Evolutionary conservation across 352 stramenopile species (phyloP).

Genomic region (Globisporangium lucens): DNA sequence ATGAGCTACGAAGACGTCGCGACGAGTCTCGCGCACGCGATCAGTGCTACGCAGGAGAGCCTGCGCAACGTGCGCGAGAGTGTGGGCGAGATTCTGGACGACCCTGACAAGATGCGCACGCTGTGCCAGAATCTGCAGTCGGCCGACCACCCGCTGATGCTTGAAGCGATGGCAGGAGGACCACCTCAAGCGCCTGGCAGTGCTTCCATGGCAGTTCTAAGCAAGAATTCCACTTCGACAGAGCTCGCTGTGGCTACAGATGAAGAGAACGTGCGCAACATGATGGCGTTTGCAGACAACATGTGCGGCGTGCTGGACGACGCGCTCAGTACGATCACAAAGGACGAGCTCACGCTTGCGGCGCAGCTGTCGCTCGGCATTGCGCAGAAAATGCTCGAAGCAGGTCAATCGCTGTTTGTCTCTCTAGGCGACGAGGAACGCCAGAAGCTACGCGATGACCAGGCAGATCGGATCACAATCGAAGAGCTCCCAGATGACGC

Average conservation of each 20-base stretch:
- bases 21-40: constrained; percentile 40
- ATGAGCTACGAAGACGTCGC: constrained; percentile 59
- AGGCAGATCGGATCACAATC: constrained; percentile 61
- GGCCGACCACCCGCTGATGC: constrained; percentile 41
- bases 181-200: neutral
- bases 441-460: constrained; percentile 31
- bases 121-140: constrained; percentile 55
- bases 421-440: constrained; percentile 69
- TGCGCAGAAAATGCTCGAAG: constrained; percentile 67
- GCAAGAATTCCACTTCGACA: constrained; percentile 5
- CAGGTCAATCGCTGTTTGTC: constrained; percentile 63
- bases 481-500: constrained; percentile 56
- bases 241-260: constrained; percentile 30
- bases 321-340: constrained; percentile 65
- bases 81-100: constrained; percentile 53
- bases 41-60: constrained; percentile 58
- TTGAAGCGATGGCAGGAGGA: constrained; percentile 8
- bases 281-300: constrained; percentile 70
- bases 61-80: constrained; percentile 57
- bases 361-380: constrained; percentile 73
- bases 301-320: constrained; percentile 78
- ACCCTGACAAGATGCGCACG: constrained; percentile 58
- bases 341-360: constrained; percentile 64
- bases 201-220: neutral
- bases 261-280: constrained; percentile 68